Conservation (phyloP, 2,329 filamentous ascomycete genomes). For the Aspergillus caelatus region DNA sequence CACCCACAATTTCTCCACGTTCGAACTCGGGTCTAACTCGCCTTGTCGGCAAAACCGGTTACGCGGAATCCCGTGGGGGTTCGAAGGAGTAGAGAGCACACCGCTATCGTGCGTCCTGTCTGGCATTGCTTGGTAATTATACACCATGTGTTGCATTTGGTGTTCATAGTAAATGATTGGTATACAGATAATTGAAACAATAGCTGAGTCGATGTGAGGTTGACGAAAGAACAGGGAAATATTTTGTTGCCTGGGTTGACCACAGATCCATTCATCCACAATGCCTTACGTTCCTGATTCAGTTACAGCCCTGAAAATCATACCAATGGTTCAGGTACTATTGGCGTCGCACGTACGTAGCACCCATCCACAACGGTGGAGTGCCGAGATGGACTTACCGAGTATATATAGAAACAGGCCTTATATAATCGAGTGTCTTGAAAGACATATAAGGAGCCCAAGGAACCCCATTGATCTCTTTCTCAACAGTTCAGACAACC, state of each 20-base stretch:
- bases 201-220: too few relatives aligned
- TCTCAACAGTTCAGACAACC: not conserved
- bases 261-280: too few relatives aligned
- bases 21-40: not conserved
- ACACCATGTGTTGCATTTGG: not conserved
- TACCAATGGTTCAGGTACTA: not conserved
- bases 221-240: not conserved
- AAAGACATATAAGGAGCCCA: not conserved
- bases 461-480: not conserved
- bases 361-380: not conserved
- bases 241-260: not conserved
- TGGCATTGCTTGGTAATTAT: too few relatives aligned
- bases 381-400: not conserved
- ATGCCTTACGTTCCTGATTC: not conserved
- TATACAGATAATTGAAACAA: not conserved
- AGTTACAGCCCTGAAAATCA: not conserved
- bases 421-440: not conserved
- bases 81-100: not conserved
- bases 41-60: not conserved
- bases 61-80: not conserved
- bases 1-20: not conserved
- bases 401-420: not conserved
- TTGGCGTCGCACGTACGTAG: not conserved
- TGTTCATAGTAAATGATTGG: too few relatives aligned
- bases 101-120: not conserved